These are phyloP conservation scores for Sphaerulina populicola DNA, from an alignment of 2,329 filamentous ascomycete species.

Conservation along the genomic window DNA sequence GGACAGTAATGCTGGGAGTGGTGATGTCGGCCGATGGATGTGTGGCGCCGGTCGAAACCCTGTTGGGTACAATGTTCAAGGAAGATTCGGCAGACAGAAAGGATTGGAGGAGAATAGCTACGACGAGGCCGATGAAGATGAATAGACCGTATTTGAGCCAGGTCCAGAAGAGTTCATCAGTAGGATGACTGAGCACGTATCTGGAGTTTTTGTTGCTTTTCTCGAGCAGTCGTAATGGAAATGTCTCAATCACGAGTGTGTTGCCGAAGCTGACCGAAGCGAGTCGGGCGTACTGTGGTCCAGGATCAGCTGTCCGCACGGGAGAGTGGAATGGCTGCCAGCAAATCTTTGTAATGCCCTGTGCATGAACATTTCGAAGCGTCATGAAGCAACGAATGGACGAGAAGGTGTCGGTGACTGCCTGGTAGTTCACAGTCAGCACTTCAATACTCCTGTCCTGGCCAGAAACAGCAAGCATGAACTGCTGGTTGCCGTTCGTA, in stretches of 20 bases:
- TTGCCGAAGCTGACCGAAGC: constrained; percentile 76
- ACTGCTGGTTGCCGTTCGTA: constrained; percentile 59
- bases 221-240: constrained; percentile 53
- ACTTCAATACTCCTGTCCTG: constrained; percentile 71
- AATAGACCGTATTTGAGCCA: constrained; percentile 50
- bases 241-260: constrained; percentile 68
- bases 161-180: constrained; percentile 47
- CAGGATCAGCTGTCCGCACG: constrained; percentile 26
- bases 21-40: constrained; percentile 7
- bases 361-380: constrained; percentile 48
- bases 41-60: constrained; percentile 30
- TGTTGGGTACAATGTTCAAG: constrained; percentile 40
- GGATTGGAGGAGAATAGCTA: constrained; percentile 55
- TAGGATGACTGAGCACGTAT: constrained; percentile 58
- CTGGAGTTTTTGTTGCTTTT: constrained; percentile 48
- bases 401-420: constrained; percentile 39
- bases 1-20: constrained; percentile 4
- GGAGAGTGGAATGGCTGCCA: constrained; percentile 42
- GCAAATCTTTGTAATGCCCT: constrained; percentile 50
- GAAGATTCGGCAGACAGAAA: constrained; percentile 43
- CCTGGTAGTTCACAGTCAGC: constrained; percentile 66
- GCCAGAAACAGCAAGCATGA: constrained; percentile 69
- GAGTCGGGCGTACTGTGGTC: constrained; percentile 60
- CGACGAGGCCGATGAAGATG: constrained; percentile 54
- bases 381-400: constrained; percentile 45